phyloP scores from a whole-genome alignment of 2,329 filamentous ascomycete species.

The Nigrograna mackinnonii region DNA sequence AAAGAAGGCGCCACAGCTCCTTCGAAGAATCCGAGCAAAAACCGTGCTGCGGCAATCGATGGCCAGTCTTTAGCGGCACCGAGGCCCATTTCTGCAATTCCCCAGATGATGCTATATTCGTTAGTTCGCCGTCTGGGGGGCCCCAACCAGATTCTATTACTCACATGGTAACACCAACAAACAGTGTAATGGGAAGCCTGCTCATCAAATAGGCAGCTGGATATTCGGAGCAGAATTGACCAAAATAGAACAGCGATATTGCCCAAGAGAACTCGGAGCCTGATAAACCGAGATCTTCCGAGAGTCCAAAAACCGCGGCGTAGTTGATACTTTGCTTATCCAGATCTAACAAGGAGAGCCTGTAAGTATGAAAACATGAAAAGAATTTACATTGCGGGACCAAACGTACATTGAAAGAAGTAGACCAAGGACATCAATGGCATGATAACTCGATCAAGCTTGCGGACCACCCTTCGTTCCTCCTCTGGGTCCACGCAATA shows the following conservation, averaged over 20 bases:
- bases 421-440: conserved; percentile 19
- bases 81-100: not conserved
- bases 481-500: conserved; percentile 12
- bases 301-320: conserved; percentile 52
- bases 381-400: not conserved
- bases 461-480: conserved; percentile 14
- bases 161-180: conserved; percentile 54
- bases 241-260: conserved; percentile 51
- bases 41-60: not conserved
- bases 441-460: conserved; percentile 15
- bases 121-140: not conserved
- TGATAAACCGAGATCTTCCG: conserved; percentile 50
- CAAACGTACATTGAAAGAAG: conserved; percentile 33
- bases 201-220: conserved; percentile 58
- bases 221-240: conserved; percentile 47
- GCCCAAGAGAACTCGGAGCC: conserved; percentile 55
- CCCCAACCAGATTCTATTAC: conserved; percentile 21
- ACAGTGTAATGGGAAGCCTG: conserved; percentile 52
- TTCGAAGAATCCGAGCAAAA: conserved; percentile 36
- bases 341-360: conserved; percentile 18
- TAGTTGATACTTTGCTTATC: conserved; percentile 57
- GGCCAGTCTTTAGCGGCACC: not conserved
- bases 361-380: not conserved
- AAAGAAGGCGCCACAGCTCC: conserved; percentile 52
- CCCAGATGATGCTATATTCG: conserved; percentile 43